These are phyloP conservation scores for Starmera amethionina DNA, from an alignment of 805 yeast species.

Conservation along the genomic window DNA sequence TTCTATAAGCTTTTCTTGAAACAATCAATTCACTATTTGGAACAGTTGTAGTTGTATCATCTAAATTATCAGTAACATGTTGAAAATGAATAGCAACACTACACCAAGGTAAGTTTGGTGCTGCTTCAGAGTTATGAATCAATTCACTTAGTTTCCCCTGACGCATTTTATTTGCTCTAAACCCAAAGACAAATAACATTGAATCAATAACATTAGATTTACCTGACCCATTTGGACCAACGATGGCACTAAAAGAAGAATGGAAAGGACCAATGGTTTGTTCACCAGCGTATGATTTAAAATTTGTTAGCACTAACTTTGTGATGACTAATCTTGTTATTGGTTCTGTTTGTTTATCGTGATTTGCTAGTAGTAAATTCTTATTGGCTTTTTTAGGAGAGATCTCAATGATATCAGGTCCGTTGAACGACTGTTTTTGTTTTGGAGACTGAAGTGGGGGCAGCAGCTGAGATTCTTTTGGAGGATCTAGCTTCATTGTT, in stretches of 20 bases:
- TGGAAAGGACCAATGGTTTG: conserved; percentile 95
- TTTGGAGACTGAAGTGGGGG: conserved; percentile 22
- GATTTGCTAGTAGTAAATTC: background rate
- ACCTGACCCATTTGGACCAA: conserved; percentile 98
- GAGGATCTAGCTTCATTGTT: conserved; percentile 11
- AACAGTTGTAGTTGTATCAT: conserved; percentile 33
- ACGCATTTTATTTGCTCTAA: conserved; percentile 93
- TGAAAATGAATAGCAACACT: conserved; percentile 87
- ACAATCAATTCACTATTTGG: conserved; percentile 52
- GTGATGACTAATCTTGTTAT: conserved; percentile 61
- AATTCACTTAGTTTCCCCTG: conserved; percentile 88
- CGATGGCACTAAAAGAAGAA: conserved; percentile 89
- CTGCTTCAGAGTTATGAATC: conserved; percentile 80
- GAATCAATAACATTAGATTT: conserved; percentile 97
- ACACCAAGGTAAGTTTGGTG: conserved; percentile 60
- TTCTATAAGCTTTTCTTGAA: conserved; percentile 69
- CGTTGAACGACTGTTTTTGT: conserved; percentile 24
- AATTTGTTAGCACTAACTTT: conserved; percentile 66
- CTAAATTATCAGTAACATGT: conserved; percentile 56
- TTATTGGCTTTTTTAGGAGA: conserved; percentile 28
- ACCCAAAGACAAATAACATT: conserved; percentile 92
- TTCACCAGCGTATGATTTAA: conserved; percentile 91
- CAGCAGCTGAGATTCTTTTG: conserved; percentile 4
- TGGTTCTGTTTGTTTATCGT: conserved; percentile 24
- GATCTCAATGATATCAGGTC: conserved; percentile 28